These are phyloP conservation scores for Amylocarpus encephaloides DNA, from an alignment of 2,329 filamentous ascomycete species.

Conservation along the genomic window DNA sequence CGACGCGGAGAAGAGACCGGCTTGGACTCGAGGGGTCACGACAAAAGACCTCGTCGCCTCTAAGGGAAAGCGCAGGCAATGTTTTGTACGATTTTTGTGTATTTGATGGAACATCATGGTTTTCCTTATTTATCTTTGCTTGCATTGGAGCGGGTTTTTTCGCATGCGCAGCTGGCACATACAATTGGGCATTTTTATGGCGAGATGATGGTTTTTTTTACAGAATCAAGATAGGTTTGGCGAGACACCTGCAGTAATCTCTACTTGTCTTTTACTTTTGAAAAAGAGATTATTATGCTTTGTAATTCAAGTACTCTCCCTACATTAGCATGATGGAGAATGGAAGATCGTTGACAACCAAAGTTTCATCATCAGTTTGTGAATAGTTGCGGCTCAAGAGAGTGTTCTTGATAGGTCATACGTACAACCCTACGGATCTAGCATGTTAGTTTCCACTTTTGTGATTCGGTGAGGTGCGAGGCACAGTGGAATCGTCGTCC, in stretches of 20 bases:
- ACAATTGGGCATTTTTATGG: not conserved
- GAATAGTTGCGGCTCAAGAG: no score
- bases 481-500: no score
- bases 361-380: no score
- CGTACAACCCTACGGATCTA: no score
- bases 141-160: not conserved
- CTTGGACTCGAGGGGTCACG: slow-evolving; percentile 29
- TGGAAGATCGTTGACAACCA: no score
- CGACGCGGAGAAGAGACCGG: slow-evolving; percentile 27
- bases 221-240: not conserved
- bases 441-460: no score
- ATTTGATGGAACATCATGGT: not conserved
- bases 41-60: slow-evolving; percentile 25
- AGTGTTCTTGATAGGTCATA: no score
- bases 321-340: no score
- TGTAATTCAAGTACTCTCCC: no score
- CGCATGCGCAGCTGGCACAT: not conserved
- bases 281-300: no score
- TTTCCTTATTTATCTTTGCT: not conserved
- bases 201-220: not conserved
- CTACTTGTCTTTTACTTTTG: no score
- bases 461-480: no score
- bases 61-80: slow-evolving; percentile 7
- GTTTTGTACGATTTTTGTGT: slow-evolving; percentile 3
- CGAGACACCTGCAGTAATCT: not conserved